phyloP scores from a whole-genome alignment of 192 early-diverging fungal species.

The Podila horticola region DNA sequence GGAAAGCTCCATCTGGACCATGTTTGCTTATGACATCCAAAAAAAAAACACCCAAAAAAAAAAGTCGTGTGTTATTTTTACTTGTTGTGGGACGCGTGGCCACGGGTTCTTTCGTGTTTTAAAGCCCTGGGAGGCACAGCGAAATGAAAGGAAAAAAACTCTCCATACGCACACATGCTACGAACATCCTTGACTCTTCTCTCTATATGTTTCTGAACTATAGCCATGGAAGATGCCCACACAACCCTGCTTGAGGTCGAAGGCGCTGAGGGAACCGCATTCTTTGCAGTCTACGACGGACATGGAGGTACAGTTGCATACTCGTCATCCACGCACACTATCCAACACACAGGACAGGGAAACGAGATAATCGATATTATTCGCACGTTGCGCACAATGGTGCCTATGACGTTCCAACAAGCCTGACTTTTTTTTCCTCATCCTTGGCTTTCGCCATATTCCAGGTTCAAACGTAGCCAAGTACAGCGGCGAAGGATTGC shows the following conservation, averaged over 20 bases:
- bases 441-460: background rate
- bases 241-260: slow-evolving; percentile 81
- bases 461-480: slow-evolving; percentile 80
- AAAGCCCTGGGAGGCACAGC: background rate
- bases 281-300: slow-evolving; percentile 98
- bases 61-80: too few relatives aligned
- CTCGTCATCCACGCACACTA: background rate
- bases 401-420: background rate
- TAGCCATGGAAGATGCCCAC: slow-evolving; percentile 82
- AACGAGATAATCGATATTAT: too few relatives aligned
- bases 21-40: too few relatives aligned
- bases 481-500: slow-evolving; percentile 83
- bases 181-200: slow-evolving; percentile 19
- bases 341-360: background rate
- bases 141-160: background rate
- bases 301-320: slow-evolving; percentile 76
- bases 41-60: too few relatives aligned
- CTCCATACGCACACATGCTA: slow-evolving; percentile 8
- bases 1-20: background rate
- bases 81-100: slow-evolving; percentile 12
- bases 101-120: slow-evolving; percentile 5
- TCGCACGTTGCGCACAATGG: too few relatives aligned
- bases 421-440: background rate
- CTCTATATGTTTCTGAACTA: background rate
- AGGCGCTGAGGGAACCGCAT: slow-evolving; percentile 72